Evolutionary conservation across 2,329 filamentous ascomycete species (phyloP), one percentile per base, ranked within the genome.

Genomic region (Sphaerulina vaccinii): DNA sequence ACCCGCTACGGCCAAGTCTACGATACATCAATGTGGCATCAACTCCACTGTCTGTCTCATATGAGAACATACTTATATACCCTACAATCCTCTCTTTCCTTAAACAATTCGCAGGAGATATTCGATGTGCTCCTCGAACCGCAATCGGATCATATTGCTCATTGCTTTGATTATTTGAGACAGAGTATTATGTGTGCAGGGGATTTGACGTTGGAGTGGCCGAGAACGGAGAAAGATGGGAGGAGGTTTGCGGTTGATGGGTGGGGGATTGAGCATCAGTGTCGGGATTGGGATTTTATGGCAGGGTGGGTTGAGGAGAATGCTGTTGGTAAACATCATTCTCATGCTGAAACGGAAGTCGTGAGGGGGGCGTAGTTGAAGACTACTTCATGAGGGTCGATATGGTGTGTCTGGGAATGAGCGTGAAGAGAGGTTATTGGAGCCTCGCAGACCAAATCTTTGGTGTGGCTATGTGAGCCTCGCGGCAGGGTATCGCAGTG

Each of bases 41-140:
- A 70, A 44, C 52, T 70, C 32, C 67, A 70, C 51, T 70, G 68
- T 44, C 61, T 70, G 1, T 43, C 51, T 13, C 61, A 66, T 37
- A 62, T 70, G 24, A 62, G 68, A 3, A 63, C 56, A 9, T 90
- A 88, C 63, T 93, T 80, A 68, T 93, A 96, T 11, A 99, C 92
- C 39, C 97, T 88, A 62, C 99, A 97, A 0, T 92, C 91, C 69
- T 97, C 93, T 5, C 15, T 51, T 9, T 55, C 60, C 8, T 51
- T 48, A 21, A 60, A 57, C 33, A 55, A 58, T 23, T 40, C 56
- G 7, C 35, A 51, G 16, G 49, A 59, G 15, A 45, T 61, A 5
- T 60, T 53, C 10, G 55, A 62, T 3, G 32, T 58, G 2, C 36
- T 65, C 36, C 49, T 66, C 15, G 49, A 43, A 27, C 55, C 58